Percentiles rank a stretch among this genome's conserved stretches.
These are phyloP conservation scores for Fusarium chaquense DNA, from an alignment of 2,329 filamentous ascomycete genomes.

Conservation along the genomic window DNA sequence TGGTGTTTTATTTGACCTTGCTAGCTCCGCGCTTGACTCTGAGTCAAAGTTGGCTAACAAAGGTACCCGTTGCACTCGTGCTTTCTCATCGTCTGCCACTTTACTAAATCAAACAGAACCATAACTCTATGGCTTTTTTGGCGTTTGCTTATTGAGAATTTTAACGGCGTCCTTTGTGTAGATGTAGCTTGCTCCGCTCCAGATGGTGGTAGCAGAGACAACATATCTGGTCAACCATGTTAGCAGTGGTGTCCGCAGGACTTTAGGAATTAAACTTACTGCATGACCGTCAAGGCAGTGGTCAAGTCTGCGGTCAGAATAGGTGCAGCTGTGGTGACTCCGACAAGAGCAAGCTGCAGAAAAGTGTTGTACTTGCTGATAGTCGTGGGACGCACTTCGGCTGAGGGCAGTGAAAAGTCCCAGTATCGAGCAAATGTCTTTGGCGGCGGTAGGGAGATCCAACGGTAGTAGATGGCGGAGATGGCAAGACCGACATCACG, in stretches of 20 bases:
- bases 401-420: slow-evolving; percentile 94
- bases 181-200: slow-evolving; percentile 93
- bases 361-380: slow-evolving; percentile 96
- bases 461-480: slow-evolving; percentile 93
- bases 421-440: slow-evolving; percentile 95
- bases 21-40: neutral
- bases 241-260: neutral
- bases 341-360: slow-evolving; percentile 87
- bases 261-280: slow-evolving; percentile 61
- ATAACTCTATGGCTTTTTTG: slow-evolving; percentile 34
- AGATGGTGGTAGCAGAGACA: slow-evolving; percentile 89
- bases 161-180: slow-evolving; percentile 92
- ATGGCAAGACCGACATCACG: slow-evolving; percentile 86
- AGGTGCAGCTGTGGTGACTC: slow-evolving; percentile 83
- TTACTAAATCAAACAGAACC: neutral
- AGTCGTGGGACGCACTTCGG: slow-evolving; percentile 84
- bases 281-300: slow-evolving; percentile 69
- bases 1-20: neutral
- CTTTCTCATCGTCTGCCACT: slow-evolving; percentile 7
- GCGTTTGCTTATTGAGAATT: slow-evolving; percentile 69
- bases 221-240: slow-evolving; percentile 70
- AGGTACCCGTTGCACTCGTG: neutral
- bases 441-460: slow-evolving; percentile 91
- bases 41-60: slow-evolving; percentile 7
- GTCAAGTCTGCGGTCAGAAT: slow-evolving; percentile 72